Percentiles rank a stretch among this genome's conserved stretches.
Conservation (phyloP, 805 yeast species). For the Nakazawaea populi region DNA sequence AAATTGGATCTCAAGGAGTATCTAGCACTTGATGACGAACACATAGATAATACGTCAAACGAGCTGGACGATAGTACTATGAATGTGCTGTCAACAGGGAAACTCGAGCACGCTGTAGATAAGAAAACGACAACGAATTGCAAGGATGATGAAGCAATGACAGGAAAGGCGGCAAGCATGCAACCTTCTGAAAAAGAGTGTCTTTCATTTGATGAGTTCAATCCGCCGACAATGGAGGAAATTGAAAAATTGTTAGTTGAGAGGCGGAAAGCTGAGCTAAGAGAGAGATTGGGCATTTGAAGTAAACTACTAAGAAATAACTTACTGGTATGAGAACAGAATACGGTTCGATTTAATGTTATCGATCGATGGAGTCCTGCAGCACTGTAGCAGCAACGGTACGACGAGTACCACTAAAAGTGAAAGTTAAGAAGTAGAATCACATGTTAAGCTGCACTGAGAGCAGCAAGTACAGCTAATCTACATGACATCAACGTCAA, state of each 20-base stretch:
- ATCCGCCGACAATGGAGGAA: slow-evolving; percentile 29
- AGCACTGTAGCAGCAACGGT: too few species aligned
- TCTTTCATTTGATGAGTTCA: slow-evolving; percentile 20
- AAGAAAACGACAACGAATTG: neutral
- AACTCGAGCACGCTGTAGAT: neutral
- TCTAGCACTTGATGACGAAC: slow-evolving; percentile 36
- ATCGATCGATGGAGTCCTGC: too few species aligned
- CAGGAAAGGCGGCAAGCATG: neutral
- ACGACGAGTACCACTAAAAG: too few species aligned
- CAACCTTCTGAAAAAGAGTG: slow-evolving; percentile 10
- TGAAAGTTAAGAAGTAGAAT: too few species aligned
- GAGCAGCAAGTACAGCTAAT: too few species aligned
- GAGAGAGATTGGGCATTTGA: slow-evolving; percentile 26
- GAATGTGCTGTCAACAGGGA: too few species aligned
- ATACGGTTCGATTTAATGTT: too few species aligned
- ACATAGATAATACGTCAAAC: slow-evolving; percentile 8
- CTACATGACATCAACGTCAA: too few species aligned
- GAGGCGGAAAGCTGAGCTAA: slow-evolving; percentile 35
- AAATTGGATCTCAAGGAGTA: slow-evolving; percentile 25
- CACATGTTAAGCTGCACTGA: too few species aligned
- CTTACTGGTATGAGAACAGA: too few species aligned
- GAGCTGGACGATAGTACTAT: neutral
- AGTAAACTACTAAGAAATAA: neutral
- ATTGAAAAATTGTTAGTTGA: slow-evolving; percentile 43
- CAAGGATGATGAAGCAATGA: neutral